phyloP scores from a whole-genome alignment of 2,329 filamentous ascomycete species.

The Colletotrichum tofieldiae region DNA sequence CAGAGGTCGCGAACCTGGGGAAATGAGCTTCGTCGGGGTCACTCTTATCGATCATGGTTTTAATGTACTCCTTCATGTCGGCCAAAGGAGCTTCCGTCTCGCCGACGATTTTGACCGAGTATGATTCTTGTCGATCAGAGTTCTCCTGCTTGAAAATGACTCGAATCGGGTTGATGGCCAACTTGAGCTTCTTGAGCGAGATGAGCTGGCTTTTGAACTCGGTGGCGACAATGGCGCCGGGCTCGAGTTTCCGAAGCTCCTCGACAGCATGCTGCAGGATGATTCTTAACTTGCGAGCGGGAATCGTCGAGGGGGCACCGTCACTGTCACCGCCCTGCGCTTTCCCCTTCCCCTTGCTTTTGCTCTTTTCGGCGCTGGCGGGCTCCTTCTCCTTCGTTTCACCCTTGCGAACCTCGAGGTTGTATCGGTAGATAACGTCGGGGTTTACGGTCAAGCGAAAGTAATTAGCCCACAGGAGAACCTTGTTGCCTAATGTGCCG shows the following conservation, averaged over 20 bases:
- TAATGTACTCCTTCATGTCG: constrained; percentile 62
- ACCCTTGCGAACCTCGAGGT: constrained; percentile 54
- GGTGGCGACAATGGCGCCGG: constrained; percentile 56
- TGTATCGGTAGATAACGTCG: constrained; percentile 62
- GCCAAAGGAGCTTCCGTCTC: constrained; percentile 57
- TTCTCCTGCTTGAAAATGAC: constrained; percentile 55
- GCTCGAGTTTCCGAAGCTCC: constrained; percentile 51
- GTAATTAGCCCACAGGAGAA: constrained; percentile 70
- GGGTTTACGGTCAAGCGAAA: constrained; percentile 61
- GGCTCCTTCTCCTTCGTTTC: constrained; percentile 32
- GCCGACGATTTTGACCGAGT: constrained; percentile 60
- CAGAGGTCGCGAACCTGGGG: constrained; percentile 64
- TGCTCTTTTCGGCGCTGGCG: constrained; percentile 32
- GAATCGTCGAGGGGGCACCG: constrained; percentile 50
- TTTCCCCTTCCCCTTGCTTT: constrained; percentile 41
- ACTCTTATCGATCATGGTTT: constrained; percentile 57
- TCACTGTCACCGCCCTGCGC: constrained; percentile 38
- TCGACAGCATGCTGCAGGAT: constrained; percentile 59
- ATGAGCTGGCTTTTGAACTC: constrained; percentile 68
- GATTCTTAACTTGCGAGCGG: constrained; percentile 60
- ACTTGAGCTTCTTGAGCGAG: constrained; percentile 54
- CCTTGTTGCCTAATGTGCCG: constrained; percentile 59
- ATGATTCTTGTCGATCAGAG: constrained; percentile 52
- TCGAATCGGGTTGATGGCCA: constrained; percentile 53
- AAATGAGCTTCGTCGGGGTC: constrained; percentile 56